phyloP scores from a whole-genome alignment of 139 green algal genomes.

The Auxenochlorella pyrenoidosa region DNA sequence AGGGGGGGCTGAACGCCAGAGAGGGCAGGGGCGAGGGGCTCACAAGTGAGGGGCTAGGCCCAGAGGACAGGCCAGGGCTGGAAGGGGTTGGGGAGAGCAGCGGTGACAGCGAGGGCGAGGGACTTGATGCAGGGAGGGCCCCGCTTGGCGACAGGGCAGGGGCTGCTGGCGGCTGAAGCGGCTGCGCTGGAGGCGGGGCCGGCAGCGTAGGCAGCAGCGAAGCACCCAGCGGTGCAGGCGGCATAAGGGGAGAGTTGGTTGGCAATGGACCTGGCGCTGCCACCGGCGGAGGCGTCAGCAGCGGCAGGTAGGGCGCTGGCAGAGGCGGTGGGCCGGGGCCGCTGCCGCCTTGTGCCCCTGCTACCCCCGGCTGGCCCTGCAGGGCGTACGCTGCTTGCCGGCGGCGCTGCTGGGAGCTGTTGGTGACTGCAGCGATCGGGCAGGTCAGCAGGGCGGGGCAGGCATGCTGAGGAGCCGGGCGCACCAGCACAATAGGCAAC shows the following conservation, averaged over 20 bases:
- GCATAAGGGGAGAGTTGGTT: neutral
- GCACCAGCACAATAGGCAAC: too few species aligned
- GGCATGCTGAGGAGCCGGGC: too few species aligned
- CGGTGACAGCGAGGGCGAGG: neutral
- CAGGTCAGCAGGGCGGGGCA: neutral
- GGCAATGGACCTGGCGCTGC: neutral
- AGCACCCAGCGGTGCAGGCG: neutral
- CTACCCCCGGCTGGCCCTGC: neutral
- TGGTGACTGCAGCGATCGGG: neutral
- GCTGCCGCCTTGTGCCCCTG: neutral
- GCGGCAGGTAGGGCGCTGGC: neutral
- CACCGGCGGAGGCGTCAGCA: neutral
- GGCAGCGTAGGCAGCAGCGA: neutral
- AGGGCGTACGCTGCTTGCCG: neutral
- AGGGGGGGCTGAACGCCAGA: neutral
- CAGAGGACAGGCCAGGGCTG: neutral
- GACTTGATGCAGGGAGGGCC: neutral
- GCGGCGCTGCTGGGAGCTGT: neutral
- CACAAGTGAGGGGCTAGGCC: neutral
- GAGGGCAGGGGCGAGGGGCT: neutral
- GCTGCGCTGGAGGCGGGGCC: neutral
- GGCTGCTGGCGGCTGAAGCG: neutral
- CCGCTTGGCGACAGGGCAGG: neutral
- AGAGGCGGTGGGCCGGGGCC: neutral
- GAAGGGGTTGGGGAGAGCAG: neutral